phyloP scores from a whole-genome alignment of 495 filamentous ascomycete genomes.

The Beverwykella pulmonaria region DNA sequence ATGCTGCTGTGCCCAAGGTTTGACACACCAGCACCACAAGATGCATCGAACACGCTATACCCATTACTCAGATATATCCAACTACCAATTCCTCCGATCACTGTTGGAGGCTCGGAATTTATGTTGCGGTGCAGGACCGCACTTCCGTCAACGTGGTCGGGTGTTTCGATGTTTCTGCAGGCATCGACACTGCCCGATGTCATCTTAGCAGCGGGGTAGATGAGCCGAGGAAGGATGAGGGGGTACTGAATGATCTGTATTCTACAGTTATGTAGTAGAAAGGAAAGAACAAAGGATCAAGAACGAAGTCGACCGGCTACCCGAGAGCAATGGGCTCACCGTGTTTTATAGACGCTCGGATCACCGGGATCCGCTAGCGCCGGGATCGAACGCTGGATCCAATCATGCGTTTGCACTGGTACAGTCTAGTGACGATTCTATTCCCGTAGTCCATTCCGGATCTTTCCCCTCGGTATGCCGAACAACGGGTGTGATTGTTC shows the following conservation, averaged over 20 bases:
- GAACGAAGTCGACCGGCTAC: no score
- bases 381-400: not conserved
- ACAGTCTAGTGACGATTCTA: not conserved
- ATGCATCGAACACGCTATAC: conserved; percentile 44
- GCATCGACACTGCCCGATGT: not conserved
- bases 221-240: not conserved
- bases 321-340: no score
- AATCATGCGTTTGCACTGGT: not conserved
- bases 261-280: not conserved
- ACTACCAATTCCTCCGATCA: not conserved
- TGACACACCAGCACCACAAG: conserved; percentile 47
- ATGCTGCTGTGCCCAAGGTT: conserved; percentile 45
- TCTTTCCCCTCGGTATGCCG: not conserved
- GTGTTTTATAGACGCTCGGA: not conserved
- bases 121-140: conserved; percentile 7
- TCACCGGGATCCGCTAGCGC: not conserved
- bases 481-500: not conserved
- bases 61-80: conserved; percentile 34
- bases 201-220: not conserved
- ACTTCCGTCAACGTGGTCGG: not conserved
- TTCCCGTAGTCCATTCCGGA: not conserved
- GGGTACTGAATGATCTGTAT: not conserved
- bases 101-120: not conserved
- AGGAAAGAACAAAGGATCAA: not conserved
- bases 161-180: not conserved